Percentiles rank a stretch among this genome's conserved stretches.
Conservation (phyloP, 108 stramenopile species). For the Cyclotella kingstonii region DNA sequence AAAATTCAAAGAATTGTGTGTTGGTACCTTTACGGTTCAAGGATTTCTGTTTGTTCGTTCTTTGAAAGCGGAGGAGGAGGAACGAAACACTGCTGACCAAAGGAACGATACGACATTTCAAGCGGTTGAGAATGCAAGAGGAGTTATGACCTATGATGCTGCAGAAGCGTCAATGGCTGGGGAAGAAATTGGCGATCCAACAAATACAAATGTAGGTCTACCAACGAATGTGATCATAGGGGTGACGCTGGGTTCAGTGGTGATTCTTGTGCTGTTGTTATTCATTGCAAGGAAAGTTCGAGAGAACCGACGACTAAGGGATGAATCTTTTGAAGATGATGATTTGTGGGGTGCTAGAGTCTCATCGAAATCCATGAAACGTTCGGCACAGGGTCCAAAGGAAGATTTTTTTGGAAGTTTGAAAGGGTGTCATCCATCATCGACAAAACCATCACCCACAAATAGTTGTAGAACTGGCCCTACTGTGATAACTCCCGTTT, state of each 20-base stretch:
- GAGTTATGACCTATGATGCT: constrained; percentile 12
- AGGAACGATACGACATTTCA: background rate
- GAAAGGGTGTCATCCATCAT: background rate
- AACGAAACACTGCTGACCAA: background rate
- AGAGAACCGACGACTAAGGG: background rate
- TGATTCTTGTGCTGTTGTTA: background rate
- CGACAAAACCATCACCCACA: background rate
- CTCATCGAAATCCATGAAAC: too few relatives aligned
- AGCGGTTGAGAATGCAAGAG: constrained; percentile 6
- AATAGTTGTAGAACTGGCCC: background rate
- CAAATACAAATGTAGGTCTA: background rate
- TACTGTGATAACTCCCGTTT: background rate
- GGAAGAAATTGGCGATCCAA: constrained; percentile 2
- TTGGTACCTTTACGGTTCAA: constrained; percentile 19
- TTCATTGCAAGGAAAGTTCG: background rate
- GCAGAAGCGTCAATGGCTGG: background rate
- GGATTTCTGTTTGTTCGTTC: constrained; percentile 10
- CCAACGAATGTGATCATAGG: constrained; percentile 1
- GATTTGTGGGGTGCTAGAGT: too few relatives aligned
- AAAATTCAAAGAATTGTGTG: constrained; percentile 10
- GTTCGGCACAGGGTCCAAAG: constrained; percentile 1
- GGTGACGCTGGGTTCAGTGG: background rate
- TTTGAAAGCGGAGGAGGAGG: constrained; percentile 11
- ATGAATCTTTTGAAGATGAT: background rate
- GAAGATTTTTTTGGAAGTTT: background rate